These are phyloP conservation scores for Gyrodon lividus DNA, from an alignment of 768 basidiomycete genomes.

Conservation along the genomic window DNA sequence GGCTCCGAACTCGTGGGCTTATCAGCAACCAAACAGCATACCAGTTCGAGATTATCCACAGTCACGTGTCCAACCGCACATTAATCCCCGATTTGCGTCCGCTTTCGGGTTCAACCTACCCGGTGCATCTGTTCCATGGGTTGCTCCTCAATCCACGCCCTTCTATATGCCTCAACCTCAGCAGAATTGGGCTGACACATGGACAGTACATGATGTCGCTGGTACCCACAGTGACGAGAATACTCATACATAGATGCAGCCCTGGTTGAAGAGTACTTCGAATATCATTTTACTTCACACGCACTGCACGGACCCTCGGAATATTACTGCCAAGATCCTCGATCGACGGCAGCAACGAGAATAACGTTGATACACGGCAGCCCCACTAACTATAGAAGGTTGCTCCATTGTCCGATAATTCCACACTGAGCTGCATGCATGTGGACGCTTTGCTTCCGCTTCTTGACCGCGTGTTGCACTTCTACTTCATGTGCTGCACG, in stretches of 20 bases:
- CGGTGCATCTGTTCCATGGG: constrained; percentile 22
- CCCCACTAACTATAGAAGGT: too few relatives aligned
- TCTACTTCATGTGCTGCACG: background rate
- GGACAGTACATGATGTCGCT: constrained; percentile 34
- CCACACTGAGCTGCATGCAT: background rate
- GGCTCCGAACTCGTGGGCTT: constrained; percentile 17
- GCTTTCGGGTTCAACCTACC: constrained; percentile 52
- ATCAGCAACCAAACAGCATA: constrained; percentile 7
- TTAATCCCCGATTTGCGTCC: constrained; percentile 78
- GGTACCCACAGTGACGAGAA: constrained; percentile 24
- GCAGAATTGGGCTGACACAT: constrained; percentile 39
- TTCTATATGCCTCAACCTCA: constrained; percentile 11
- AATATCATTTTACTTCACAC: constrained; percentile 20
- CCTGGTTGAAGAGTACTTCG: constrained; percentile 4
- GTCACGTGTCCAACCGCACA: constrained; percentile 69
- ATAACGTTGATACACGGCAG: too few relatives aligned
- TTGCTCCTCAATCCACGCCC: constrained; percentile 14
- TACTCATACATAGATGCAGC: constrained; percentile 30
- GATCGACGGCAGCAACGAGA: background rate
- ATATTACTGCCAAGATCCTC: too few relatives aligned
- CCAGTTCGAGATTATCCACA: constrained; percentile 19
- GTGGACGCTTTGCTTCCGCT: background rate
- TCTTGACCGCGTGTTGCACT: background rate
- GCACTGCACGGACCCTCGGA: background rate
- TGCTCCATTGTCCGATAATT: background rate